Evolutionary conservation across 768 basidiomycete species (phyloP).

Genomic region (Lepiota brunneoincarnata): DNA sequence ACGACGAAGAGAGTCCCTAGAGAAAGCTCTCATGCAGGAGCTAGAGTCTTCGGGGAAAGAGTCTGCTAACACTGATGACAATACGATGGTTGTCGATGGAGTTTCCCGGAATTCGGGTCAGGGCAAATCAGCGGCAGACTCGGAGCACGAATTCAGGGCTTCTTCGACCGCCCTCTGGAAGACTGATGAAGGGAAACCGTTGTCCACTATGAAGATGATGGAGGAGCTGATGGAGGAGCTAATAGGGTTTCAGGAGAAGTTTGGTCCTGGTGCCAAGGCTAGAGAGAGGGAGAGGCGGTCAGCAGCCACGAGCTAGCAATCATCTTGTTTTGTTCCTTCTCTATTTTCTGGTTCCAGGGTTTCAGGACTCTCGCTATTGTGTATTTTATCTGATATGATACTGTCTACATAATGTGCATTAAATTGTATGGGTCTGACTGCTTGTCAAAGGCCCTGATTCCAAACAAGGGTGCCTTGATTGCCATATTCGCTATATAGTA

Average conservation of each 20-base stretch:
- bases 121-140: constrained; percentile 14
- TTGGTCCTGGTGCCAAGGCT: constrained; percentile 54
- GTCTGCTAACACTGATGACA: constrained; percentile 18
- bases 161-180: constrained; percentile 8
- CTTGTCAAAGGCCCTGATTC: constrained; percentile 1
- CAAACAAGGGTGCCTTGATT: constrained; percentile 8
- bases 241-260: constrained; percentile 84
- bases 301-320: constrained; percentile 20
- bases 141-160: neutral
- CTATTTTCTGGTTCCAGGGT: constrained; percentile 6
- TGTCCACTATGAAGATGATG: constrained; percentile 74
- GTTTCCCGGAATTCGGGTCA: constrained; percentile 9
- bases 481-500: neutral
- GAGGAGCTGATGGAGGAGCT: constrained; percentile 90
- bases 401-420: constrained; percentile 7
- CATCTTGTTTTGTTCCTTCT: neutral
- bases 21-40: constrained; percentile 46
- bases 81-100: constrained; percentile 32
- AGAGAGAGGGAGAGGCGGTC: constrained; percentile 52
- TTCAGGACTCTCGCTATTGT: constrained; percentile 5
- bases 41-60: constrained; percentile 13
- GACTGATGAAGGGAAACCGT: constrained; percentile 13
- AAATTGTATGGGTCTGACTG: neutral
- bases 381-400: constrained; percentile 14
- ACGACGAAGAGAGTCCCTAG: constrained; percentile 65